These are phyloP conservation scores for Botrytis elliptica DNA, from an alignment of 2,329 filamentous ascomycete species.

Conservation along the genomic window DNA sequence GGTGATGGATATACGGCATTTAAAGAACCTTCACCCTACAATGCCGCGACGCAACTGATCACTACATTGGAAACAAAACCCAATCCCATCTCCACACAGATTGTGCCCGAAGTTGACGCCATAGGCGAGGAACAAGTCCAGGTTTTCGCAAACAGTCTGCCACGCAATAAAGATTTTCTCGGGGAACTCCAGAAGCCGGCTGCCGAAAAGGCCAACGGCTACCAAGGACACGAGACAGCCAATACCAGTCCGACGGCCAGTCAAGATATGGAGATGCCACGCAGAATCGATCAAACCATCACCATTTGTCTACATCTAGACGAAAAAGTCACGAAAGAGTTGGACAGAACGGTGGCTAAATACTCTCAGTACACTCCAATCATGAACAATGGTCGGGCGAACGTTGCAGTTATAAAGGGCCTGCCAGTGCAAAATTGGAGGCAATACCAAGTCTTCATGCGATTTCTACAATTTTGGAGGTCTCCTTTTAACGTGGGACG, in stretches of 20 bases:
- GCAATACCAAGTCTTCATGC: constrained; percentile 14
- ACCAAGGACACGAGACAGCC: not conserved
- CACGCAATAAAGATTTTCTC: not conserved
- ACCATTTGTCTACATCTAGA: constrained; percentile 6
- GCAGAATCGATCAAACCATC: not conserved
- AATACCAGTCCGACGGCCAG: not conserved
- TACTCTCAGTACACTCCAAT: not conserved
- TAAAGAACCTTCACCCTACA: not conserved
- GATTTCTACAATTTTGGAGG: not conserved
- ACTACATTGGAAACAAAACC: not conserved
- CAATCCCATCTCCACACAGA: not conserved
- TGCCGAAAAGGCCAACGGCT: not conserved
- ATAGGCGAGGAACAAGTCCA: not conserved
- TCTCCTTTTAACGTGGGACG: not conserved
- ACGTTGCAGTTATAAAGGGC: constrained; percentile 6
- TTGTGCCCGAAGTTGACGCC: not conserved
- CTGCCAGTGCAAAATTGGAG: constrained; percentile 18
- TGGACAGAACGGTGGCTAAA: constrained; percentile 4
- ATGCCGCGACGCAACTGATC: not conserved
- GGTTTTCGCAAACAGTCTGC: not conserved
- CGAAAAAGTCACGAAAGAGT: not conserved
- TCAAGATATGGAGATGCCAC: not conserved
- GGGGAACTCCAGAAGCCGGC: not conserved
- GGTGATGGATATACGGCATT: constrained; percentile 8
- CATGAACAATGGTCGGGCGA: constrained; percentile 7